Evolutionary conservation across 2,329 filamentous ascomycete genomes (phyloP), one percentile per base, ranked within the genome.

Genomic region (Dactylellina parvicollis): DNA sequence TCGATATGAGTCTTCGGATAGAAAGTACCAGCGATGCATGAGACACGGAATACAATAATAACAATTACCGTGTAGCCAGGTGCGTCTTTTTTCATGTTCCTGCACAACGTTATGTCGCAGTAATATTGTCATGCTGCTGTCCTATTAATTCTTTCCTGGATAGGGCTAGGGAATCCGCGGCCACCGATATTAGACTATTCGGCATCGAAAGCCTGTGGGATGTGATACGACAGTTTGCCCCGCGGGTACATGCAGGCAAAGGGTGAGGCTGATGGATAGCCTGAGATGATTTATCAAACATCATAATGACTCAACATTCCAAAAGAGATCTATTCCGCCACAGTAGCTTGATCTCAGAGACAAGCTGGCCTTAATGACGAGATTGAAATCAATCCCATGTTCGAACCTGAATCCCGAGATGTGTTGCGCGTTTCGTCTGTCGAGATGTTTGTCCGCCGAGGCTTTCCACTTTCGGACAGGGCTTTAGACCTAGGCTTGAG

Each of bases 401-500:
- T 47, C 3, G 3, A 16, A 40, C 4, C n/a, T 12, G n/a, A 16
- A 34, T 9, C 3, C 16, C 20, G 28, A 34, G 49, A 54, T 47
- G 56, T 42, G 20, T 42, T 44, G 34, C n/a, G 22, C 18, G 10
- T 26, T 28, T 18, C 9, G 18, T 22, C 2, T 7, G 16, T 9
- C 9, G 7, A 49, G 2, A 1, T 34, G 67, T 73, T 65, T 66
- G 69, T 18, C 36, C 7, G 1, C 28, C 1, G 12, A 4, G 12
- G 44, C 22, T 22, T 73, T 9, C 69, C 40, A 0, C 4, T 59
- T 66, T 46, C 0, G 54, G 60, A 61, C 49, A 73, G 69, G 69
- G 69, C 69, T 73, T 38, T n/a, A 72, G 30, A 73, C 69, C 69
- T 73, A 73, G 47, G 42, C 38, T 14, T n/a, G n/a, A n/a, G n/a